A percentile compares a stretch with the other conserved stretches of the same genome.
Conservation (phyloP, 129 eudicot species). For the Heracleum sosnowskyi region DNA sequence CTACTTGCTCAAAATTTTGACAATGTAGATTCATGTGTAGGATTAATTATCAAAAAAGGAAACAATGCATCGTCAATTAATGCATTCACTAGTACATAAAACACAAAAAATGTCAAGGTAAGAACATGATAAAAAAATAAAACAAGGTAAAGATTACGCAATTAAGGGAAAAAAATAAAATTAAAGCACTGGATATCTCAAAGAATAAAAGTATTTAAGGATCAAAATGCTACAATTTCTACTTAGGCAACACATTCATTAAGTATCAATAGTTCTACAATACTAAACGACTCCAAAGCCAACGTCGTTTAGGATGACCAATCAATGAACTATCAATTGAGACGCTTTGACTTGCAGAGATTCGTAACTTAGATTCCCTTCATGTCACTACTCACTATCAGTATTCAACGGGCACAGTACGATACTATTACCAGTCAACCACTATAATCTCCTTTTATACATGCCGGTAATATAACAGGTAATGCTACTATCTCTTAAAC, state of each 20-base stretch:
- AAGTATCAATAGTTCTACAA: neutral
- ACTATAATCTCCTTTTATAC: neutral
- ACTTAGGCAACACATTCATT: neutral
- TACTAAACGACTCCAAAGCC: neutral
- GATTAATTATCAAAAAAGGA: neutral
- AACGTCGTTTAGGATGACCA: neutral
- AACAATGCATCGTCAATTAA: neutral
- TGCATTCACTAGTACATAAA: neutral
- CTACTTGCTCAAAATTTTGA: neutral
- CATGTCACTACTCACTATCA: neutral
- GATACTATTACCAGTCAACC: neutral
- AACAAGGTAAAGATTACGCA: neutral
- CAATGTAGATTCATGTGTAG: neutral
- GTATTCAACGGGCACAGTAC: neutral
- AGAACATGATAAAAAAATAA: neutral
- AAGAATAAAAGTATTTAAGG: too few relatives aligned
- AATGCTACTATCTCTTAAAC: neutral
- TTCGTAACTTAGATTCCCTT: neutral
- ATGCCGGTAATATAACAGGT: neutral
- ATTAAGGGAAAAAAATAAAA: neutral
- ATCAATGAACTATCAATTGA: neutral
- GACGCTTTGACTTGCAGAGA: neutral
- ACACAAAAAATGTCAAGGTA: neutral
- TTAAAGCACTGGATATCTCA: neutral
- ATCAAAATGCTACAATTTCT: neutral